Percentiles rank a stretch among this genome's conserved stretches.
These are phyloP conservation scores for Spergularia bocconei DNA, from an alignment of 148 eudicot species.

Conservation along the genomic window DNA sequence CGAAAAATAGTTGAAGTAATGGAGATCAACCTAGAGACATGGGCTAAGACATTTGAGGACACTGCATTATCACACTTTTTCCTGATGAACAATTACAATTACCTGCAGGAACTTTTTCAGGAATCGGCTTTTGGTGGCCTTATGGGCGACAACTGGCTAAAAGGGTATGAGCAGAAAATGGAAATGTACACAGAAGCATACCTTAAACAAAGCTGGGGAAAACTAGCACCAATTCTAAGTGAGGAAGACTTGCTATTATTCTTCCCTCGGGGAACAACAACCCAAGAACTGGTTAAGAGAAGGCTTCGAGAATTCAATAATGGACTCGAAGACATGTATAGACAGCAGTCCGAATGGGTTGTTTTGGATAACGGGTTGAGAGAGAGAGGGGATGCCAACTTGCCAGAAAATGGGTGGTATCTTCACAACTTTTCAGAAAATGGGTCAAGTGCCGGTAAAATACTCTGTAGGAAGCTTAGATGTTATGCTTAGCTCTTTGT, in stretches of 20 bases:
- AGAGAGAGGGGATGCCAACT: conserved; percentile 48
- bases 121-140: conserved; percentile 57
- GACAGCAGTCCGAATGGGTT: conserved; percentile 57
- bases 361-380: conserved; percentile 52
- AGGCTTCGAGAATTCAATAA: conserved; percentile 57
- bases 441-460: conserved; percentile 40
- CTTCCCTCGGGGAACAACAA: conserved; percentile 40
- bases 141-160: conserved; percentile 63
- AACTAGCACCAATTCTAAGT: conserved; percentile 43
- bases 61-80: conserved; percentile 48
- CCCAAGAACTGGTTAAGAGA: conserved; percentile 43
- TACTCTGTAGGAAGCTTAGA: conserved; percentile 53
- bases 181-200: conserved; percentile 41
- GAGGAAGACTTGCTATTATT: conserved; percentile 48
- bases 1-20: conserved; percentile 45
- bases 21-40: conserved; percentile 61
- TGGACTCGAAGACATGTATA: conserved; percentile 49
- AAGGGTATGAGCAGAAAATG: conserved; percentile 32
- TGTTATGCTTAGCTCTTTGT: conserved; percentile 47
- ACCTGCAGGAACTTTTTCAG: conserved; percentile 41
- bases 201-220: conserved; percentile 71
- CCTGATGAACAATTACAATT: conserved; percentile 76
- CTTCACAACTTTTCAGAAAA: conserved; percentile 40
- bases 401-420: too few species aligned
- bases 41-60: conserved; percentile 63